Evolutionary conservation across 2,329 filamentous ascomycete genomes (phyloP), one percentile per base, ranked within the genome.

Genomic region (Colletotrichum chrysophilum): DNA sequence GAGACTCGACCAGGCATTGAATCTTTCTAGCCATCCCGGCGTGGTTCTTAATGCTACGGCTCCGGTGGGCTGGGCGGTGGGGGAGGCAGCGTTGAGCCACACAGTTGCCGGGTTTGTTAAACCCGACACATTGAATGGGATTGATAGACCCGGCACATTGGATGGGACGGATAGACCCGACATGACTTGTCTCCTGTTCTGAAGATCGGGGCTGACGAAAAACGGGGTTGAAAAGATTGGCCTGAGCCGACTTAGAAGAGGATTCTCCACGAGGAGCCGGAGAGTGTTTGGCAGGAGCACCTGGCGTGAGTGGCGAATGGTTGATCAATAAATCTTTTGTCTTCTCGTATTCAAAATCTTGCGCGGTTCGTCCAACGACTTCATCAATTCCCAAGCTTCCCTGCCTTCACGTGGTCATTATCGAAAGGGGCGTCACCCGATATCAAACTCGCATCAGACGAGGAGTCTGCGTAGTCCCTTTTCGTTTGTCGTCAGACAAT

Each of bases 1-100:
- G 36, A 38, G 14, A 0, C 36, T 2, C 4, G 2, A 0, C 0
- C 1, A 38, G 36, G 36, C 36, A 38, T 38, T 38, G 36, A 38
- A 38, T 36, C 7, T 36, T 36, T 8, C 3, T 36, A 36, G 34
- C 34, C 14, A 13, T 7, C 5, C 5, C 32, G 32, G 13, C 3
- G 4, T 5, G 10, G 30, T 12, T 32, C 4, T 32, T 32, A 5
- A 5, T 32, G 4, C 30, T 12, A 12, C 32, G 32, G 4, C 2
- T 13, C 12, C 32, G 32, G 32, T 13, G 5, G 32, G 1, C 32
- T 1, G 32, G 34, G 1, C 13, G 34, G 7, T 7, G 34, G 36
- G 36, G 5, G 36, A 16, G 36, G 3, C 36, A 38, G 16, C 36
- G 36, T 38, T 3, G 36, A 38, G 36, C 36, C 14, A 38, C 9